phyloP scores from a whole-genome alignment of 768 basidiomycete genomes.

The Mycena olivaceomarginata region DNA sequence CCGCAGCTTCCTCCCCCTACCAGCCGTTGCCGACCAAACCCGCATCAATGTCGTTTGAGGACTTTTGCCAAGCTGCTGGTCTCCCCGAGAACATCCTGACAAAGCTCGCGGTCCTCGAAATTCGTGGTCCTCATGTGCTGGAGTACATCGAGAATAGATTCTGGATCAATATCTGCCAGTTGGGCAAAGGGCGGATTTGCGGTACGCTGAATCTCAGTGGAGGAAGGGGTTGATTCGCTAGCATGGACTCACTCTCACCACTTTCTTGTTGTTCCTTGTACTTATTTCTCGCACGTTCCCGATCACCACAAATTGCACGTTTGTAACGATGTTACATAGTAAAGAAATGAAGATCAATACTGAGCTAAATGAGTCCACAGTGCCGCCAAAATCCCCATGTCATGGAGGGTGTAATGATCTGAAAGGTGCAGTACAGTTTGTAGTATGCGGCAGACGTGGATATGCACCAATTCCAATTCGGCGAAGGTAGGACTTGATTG shows the following conservation, averaged over 20 bases:
- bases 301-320: too few species aligned
- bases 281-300: too few species aligned
- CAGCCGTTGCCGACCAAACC: slow-evolving; percentile 4
- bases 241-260: too few species aligned
- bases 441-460: slow-evolving; percentile 14
- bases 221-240: slow-evolving; percentile 1
- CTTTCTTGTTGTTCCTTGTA: too few species aligned
- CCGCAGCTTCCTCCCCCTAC: too few species aligned
- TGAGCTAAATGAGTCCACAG: slow-evolving; percentile 10
- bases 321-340: too few species aligned
- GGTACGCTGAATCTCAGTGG: slow-evolving; percentile 15
- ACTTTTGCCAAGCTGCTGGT: slow-evolving; percentile 1
- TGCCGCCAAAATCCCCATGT: slow-evolving; percentile 31
- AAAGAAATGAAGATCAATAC: not conserved
- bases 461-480: slow-evolving; percentile 10
- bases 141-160: not conserved
- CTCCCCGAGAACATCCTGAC: not conserved
- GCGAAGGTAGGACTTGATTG: slow-evolving; percentile 46
- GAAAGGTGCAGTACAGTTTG: slow-evolving; percentile 18
- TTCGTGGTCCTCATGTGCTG: slow-evolving; percentile 23
- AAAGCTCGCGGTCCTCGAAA: not conserved
- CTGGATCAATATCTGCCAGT: slow-evolving; percentile 18
- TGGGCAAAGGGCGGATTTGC: not conserved
- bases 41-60: not conserved
- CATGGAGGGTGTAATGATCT: slow-evolving; percentile 28